Base-by-base conservation (phyloP, 176 grass and related monocot species). In the Pharus latifolius region DNA sequence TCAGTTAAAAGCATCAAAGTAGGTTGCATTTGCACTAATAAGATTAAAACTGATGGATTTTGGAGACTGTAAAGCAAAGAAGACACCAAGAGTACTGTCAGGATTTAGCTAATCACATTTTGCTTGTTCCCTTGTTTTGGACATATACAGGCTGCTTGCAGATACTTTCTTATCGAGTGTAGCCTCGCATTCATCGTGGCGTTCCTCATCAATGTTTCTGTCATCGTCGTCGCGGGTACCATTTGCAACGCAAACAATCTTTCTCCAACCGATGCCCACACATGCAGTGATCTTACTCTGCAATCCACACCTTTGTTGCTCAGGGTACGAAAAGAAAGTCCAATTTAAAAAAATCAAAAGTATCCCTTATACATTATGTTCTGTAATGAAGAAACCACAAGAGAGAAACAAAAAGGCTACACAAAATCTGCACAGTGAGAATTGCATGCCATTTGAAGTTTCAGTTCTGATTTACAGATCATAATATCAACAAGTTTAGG, bases 111-210 rank as follows among this genome's bases (percentile, higher is more conserved):
- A 6, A 17, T 11, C 4, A 9, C 22, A 20, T 22, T 10, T 19
- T 27, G 27, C 27, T 58, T 9, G 13, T 25, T 35, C 3, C 11
- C 38, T 25, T 67, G 30, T 49, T 74, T 75, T 47, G 52, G 51
- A 60, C 3, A 20, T 3, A 38, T 38, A 22, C 5, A 91, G 88
- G 60, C 44, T 38, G 83, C 88, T 0, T 91, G 88, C 47, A 76
- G 75, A 44, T 91, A 80, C 72, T 87, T 91, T 60, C 80, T 91
- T 3, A 23, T 77, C 2, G 88, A 91, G 48, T 83, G 88, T 30
- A 66, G 60, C 47, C 78, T 91, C 0, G 88, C 83, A 0, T 60
- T 91, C 71, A 46, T 91, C 8, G 83, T 91, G 28, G 88, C 83
- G 0, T 57, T 91, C 67, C 71, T 91, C 72, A 91, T 91, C 76